Base-by-base conservation (phyloP, 306 rosid species). In the Prinsepia uniflora region DNA sequence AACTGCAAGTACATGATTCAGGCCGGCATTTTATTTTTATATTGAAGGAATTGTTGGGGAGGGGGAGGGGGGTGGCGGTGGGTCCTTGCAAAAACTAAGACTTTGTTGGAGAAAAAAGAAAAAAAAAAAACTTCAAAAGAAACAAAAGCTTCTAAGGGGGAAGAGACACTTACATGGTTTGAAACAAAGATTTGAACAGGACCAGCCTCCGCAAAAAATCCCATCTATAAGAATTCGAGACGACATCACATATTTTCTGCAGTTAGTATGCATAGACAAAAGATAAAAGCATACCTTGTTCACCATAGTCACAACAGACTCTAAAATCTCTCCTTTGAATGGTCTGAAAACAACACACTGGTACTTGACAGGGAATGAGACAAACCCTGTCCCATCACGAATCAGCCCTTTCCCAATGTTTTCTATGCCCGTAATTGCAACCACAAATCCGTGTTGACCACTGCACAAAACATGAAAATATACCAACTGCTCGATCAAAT, bases 151-250 rank as follows among this genome's bases (percentile, higher is more conserved):
- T 20, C 45, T 42, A 52, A 73, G 49, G 15, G 67, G 58, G 11
- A 63, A 41, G 61, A 1, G 69, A 62, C 19, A 67, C 96, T 77
- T 78, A 90, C 98, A 80, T 94, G 99, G 84, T 89, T 94, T 62
- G 99, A 94, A 82, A 94, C 97, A 52, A 91, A 91, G 75, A 94
- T 94, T 78, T 94, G 97, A 72, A 94, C 99, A 19, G 99, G 99
- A 54, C 99, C 99, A 69, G 99, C 99, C 80, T 91, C 97, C 34
- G 99, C 99, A 2, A 94, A 94, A 79, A 91, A 94, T 0, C 97
- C 99, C 97, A 94, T 94, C 97, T 90, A 80, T 14, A 49, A 47
- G 65, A 74, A 71, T 66, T 73, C 52, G n/a, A 78, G 24, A 68
- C 70, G 50, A 49, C 45, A 72, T 75, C 50, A 53, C 60, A 43